Evolutionary conservation across 768 basidiomycete genomes (phyloP).

Genomic region (Dacryopinax spathularia): DNA sequence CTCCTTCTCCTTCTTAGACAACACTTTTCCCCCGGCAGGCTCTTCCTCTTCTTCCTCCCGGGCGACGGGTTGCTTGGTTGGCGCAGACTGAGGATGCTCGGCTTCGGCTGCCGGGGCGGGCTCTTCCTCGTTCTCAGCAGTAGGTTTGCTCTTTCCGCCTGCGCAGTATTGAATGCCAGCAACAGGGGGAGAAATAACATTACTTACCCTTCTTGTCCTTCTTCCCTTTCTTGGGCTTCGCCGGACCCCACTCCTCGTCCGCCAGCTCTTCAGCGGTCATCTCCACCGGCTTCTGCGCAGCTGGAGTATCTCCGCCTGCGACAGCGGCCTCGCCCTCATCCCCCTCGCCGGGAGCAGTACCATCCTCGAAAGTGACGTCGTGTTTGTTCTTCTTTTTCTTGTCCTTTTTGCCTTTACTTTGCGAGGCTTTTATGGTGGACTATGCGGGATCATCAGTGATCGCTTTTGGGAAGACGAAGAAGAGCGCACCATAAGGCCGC

Average conservation of each 20-base stretch:
- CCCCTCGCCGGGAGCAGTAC: conserved; percentile 19
- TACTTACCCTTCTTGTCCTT: conserved; percentile 41
- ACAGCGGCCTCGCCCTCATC: conserved; percentile 23
- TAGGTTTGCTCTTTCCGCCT: conserved; percentile 8
- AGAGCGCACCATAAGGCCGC: conserved; percentile 55
- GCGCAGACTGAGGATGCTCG: too few species aligned
- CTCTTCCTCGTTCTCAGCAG: conserved; percentile 16
- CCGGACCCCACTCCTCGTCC: conserved; percentile 59
- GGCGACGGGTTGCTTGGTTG: too few species aligned
- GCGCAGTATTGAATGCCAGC: neutral
- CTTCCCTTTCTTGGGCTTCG: conserved; percentile 40
- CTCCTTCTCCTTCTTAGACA: conserved; percentile 95
- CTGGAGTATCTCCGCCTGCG: conserved; percentile 22
- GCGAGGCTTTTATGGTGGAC: conserved; percentile 50
- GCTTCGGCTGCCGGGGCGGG: conserved; percentile 21
- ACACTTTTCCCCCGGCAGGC: conserved; percentile 46
- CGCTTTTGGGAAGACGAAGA: neutral
- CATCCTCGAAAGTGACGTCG: conserved; percentile 16
- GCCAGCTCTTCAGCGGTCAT: conserved; percentile 58
- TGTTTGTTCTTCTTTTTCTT: conserved; percentile 33
- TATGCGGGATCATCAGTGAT: conserved; percentile 18
- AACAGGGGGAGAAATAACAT: conserved; percentile 4
- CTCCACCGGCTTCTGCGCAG: conserved; percentile 32
- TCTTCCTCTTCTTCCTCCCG: conserved; percentile 37
- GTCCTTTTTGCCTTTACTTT: conserved; percentile 39